Evolutionary conservation across 2,329 filamentous ascomycete genomes (phyloP), one percentile per base, ranked within the genome.

Genomic region (Aspergillus piperis): DNA sequence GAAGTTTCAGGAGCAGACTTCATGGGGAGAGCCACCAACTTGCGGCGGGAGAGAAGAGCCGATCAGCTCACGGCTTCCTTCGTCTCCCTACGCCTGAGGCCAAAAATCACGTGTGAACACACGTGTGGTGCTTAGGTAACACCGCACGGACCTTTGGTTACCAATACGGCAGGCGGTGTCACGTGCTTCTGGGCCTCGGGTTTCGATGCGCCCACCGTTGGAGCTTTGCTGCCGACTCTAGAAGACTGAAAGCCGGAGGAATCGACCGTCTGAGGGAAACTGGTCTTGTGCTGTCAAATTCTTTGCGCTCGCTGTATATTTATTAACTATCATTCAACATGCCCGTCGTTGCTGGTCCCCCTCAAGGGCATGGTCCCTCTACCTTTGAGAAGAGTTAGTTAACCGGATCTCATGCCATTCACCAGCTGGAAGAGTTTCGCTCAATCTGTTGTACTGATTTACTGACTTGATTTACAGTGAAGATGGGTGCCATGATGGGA

Each of bases 401-500:
- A 17, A 15, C 5, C 19, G 10, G 7, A 13, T 8, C 54, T 53
- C 60, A 58, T 49, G 39, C 42, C 39, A 58, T 51, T 57, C 42
- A 36, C 52, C 39, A 19, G 11, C 30, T 38, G n/a, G 8, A 38
- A 5, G 23, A n/a, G 21, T n/a, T 11, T 15, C 27, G 7, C n/a
- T 36, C 21, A 23, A 21, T 36, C 8, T 25, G 3, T 7, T 8
- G 38, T 19, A 42, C n/a, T 19, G 36, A 56, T 61, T 57, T 60
- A 51, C 70, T 74, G 72, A 81, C 76, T 27, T 63, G 39, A 42
- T 59, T 52, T 65, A 70, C 75, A 96, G 92, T 93, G 78, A 97
- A 96, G 84, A 97, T 98, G 92, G 95, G 95, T 70, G 92, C 90
- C 64, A 89, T 99, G 89, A 98, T 98, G 92, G 95, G 95, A 70